These are phyloP conservation scores for Fusarium nurragi DNA, from an alignment of 2,329 filamentous ascomycete species.

Conservation along the genomic window DNA sequence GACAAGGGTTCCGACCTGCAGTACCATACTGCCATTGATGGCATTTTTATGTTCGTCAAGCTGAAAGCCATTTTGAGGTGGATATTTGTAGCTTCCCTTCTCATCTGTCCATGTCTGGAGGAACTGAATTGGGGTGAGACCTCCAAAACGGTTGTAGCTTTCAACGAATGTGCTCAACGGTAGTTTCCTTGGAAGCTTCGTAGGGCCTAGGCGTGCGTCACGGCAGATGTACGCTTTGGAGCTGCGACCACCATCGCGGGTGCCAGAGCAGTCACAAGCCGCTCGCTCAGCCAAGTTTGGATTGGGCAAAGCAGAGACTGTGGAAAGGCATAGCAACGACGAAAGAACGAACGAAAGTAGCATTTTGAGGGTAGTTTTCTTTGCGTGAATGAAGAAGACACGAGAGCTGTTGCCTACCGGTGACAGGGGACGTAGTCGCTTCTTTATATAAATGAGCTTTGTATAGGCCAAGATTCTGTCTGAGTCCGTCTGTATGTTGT, in stretches of 20 bases:
- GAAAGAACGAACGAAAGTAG: slow-evolving; percentile 29
- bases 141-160: slow-evolving; percentile 53
- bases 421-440: accelerated
- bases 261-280: slow-evolving; percentile 39
- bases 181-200: slow-evolving; percentile 47
- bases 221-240: slow-evolving; percentile 48
- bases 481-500: background rate
- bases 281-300: slow-evolving; percentile 1
- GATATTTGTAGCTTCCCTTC: slow-evolving; percentile 49
- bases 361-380: slow-evolving; percentile 9
- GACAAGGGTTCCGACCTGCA: slow-evolving; percentile 54
- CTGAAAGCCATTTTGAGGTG: slow-evolving; percentile 53
- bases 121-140: slow-evolving; percentile 54
- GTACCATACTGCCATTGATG: slow-evolving; percentile 54
- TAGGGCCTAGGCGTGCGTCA: slow-evolving; percentile 51
- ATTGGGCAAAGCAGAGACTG: slow-evolving; percentile 25
- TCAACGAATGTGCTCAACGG: slow-evolving; percentile 46
- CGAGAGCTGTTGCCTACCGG: background rate
- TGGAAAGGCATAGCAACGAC: slow-evolving; percentile 24
- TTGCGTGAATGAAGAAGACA: too few species aligned
- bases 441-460: slow-evolving; percentile 11
- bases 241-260: slow-evolving; percentile 23
- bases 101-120: slow-evolving; percentile 48
- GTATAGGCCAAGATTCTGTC: background rate
- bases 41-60: slow-evolving; percentile 47